Evolutionary conservation across 495 filamentous ascomycete species (phyloP).

Genomic region (Annulohypoxylon nitens): DNA sequence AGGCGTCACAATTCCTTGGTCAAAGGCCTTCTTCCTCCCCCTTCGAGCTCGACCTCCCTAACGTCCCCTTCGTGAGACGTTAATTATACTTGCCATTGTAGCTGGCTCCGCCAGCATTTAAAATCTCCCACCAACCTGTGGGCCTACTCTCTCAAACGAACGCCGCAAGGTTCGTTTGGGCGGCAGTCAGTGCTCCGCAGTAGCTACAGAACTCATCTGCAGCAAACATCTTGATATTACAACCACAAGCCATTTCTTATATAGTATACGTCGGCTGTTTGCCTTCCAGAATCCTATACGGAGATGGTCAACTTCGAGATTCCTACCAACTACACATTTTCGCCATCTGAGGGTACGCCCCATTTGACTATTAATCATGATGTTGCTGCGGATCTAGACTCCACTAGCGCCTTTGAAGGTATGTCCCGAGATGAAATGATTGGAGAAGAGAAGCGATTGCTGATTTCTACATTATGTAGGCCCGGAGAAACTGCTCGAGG

Average conservation of each 20-base stretch:
- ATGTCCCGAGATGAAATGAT: conserved; percentile 31
- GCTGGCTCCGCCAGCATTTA: conserved; percentile 71
- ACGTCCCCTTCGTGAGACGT: conserved; percentile 73
- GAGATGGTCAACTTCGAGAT: conserved; percentile 88
- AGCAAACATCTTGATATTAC: conserved; percentile 37
- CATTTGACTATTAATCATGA: conserved; percentile 97
- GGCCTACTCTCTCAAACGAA: conserved; percentile 96
- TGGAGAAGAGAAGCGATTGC: neutral
- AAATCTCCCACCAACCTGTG: conserved; percentile 72
- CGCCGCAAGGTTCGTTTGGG: conserved; percentile 92
- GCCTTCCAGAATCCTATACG: conserved; percentile 51
- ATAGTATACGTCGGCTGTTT: conserved; percentile 16
- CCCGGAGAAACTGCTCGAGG: conserved; percentile 97
- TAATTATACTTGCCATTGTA: conserved; percentile 54
- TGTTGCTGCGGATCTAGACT: conserved; percentile 93
- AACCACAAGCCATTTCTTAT: conserved; percentile 26
- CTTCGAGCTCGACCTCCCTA: conserved; percentile 90
- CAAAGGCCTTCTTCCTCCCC: conserved; percentile 82
- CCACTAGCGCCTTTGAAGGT: conserved; percentile 97
- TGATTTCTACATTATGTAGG: conserved; percentile 60
- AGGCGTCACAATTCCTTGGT: conserved; percentile 88
- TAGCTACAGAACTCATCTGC: conserved; percentile 55
- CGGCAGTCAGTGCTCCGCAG: conserved; percentile 76
- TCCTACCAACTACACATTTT: conserved; percentile 81
- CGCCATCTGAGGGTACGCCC: conserved; percentile 84